Evolutionary conservation across 2,329 filamentous ascomycete species (phyloP).

Genomic region (Diplodia intermedia): DNA sequence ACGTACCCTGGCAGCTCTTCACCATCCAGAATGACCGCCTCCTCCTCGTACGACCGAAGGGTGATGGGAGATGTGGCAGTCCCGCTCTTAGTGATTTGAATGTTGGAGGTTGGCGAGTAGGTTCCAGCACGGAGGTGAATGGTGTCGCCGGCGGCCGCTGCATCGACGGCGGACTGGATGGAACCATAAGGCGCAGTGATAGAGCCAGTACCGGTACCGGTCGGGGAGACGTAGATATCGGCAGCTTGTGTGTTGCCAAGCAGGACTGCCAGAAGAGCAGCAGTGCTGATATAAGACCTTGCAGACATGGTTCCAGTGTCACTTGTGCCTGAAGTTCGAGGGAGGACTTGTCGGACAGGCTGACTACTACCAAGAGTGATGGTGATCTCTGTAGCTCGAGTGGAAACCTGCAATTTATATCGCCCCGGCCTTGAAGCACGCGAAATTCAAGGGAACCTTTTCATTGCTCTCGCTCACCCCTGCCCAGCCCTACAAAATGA

Average conservation of each 20-base stretch:
- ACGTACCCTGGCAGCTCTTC: conserved; percentile 43
- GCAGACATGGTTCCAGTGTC: conserved; percentile 5
- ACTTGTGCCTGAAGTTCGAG: conserved; percentile 3
- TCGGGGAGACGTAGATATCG: conserved; percentile 57
- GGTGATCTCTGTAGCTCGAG: not conserved
- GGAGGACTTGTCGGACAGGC: not conserved
- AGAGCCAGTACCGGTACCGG: conserved; percentile 52
- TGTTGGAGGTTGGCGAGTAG: conserved; percentile 56
- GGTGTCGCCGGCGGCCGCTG: conserved; percentile 55
- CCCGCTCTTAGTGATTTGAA: conserved; percentile 57
- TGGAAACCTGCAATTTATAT: conserved; percentile 1
- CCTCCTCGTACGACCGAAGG: conserved; percentile 52
- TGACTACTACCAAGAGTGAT: not conserved
- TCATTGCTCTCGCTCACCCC: not conserved
- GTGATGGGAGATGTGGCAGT: conserved; percentile 52
- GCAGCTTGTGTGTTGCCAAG: conserved; percentile 28
- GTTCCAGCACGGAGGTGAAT: conserved; percentile 56
- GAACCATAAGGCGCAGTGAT: conserved; percentile 53
- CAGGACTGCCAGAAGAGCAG: not conserved
- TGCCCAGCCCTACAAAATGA: conserved; percentile 16
- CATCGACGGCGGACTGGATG: conserved; percentile 57
- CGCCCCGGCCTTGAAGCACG: not conserved
- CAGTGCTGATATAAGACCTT: not conserved
- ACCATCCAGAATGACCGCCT: conserved; percentile 57
- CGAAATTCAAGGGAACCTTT: not conserved